Evolutionary conservation across 257 asterid species (phyloP).

Genomic region (Sherardia arvensis): DNA sequence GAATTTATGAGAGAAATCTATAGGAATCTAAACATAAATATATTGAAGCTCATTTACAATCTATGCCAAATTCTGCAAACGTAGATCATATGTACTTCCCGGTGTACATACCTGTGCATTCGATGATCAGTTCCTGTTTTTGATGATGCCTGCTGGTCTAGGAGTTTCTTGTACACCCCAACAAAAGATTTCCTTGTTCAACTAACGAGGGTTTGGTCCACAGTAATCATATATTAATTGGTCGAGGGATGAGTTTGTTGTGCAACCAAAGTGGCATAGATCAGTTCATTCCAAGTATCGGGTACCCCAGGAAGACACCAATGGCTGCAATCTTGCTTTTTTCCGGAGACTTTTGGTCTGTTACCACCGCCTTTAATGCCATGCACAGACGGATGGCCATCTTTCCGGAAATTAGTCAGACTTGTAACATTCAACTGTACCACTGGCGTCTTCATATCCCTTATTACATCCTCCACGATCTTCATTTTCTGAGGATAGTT

Average conservation of each 20-base stretch:
- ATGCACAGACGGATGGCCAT: constrained; percentile 87
- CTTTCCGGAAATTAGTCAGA: constrained; percentile 81
- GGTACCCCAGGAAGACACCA: constrained; percentile 99
- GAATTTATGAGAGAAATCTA: not conserved
- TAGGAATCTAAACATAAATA: not conserved
- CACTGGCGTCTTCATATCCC: constrained; percentile 45
- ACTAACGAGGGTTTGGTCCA: not conserved
- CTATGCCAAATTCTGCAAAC: not conserved
- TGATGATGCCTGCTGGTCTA: not conserved
- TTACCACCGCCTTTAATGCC: constrained; percentile 50
- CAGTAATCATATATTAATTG: too few species aligned
- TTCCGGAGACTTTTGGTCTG: constrained; percentile 48
- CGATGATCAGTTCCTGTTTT: not conserved
- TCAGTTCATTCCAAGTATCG: constrained; percentile 94
- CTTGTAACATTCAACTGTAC: constrained; percentile 63
- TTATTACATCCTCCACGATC: constrained; percentile 54
- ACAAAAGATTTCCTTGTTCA: not conserved
- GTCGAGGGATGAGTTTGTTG: constrained; percentile 20
- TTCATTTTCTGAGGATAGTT: constrained; percentile 83
- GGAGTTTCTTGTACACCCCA: not conserved
- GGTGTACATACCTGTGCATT: not conserved
- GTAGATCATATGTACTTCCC: not conserved
- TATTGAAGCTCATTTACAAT: not conserved
- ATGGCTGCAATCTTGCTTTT: constrained; percentile 92
- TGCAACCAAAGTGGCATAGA: constrained; percentile 57